phyloP scores from a whole-genome alignment of 1,139 yeast genomes.

The Lodderomyces theae region DNA sequence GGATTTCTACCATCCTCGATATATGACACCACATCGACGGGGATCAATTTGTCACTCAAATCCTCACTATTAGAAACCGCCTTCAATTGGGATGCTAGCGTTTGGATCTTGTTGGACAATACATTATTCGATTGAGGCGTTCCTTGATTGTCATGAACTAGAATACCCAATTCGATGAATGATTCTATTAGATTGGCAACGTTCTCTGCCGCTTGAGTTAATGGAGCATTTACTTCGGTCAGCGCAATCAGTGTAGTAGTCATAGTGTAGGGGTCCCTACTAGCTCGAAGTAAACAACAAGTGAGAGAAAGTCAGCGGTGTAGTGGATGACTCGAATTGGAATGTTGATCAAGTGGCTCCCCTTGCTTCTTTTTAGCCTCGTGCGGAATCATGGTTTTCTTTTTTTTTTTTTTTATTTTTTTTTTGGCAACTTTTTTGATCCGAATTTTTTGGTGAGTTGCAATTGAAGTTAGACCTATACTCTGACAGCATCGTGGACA shows the following conservation, averaged over 20 bases:
- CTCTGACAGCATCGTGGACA: too few species aligned
- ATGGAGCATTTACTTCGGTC: constrained; percentile 36
- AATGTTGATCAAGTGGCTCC: too few species aligned
- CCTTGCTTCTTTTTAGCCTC: too few species aligned
- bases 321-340: too few species aligned
- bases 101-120: constrained; percentile 40
- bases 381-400: too few species aligned
- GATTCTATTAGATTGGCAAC: constrained; percentile 76
- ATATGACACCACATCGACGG: constrained; percentile 75
- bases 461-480: too few species aligned
- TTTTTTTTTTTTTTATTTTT: too few species aligned
- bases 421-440: too few species aligned
- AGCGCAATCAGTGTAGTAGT: constrained; percentile 33
- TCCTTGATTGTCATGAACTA: constrained; percentile 91
- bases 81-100: constrained; percentile 37
- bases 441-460: too few species aligned
- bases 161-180: constrained; percentile 81
- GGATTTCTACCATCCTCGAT: constrained; percentile 97
- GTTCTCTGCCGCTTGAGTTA: constrained; percentile 54
- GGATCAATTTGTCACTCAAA: constrained; percentile 51
- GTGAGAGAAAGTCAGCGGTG: too few species aligned
- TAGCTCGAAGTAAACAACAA: too few species aligned
- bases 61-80: constrained; percentile 1
- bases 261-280: too few species aligned
- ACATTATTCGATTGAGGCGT: constrained; percentile 54